Base-by-base conservation (phyloP, 192 early-diverging fungal species). In the Dimargaris cristalligena region DNA sequence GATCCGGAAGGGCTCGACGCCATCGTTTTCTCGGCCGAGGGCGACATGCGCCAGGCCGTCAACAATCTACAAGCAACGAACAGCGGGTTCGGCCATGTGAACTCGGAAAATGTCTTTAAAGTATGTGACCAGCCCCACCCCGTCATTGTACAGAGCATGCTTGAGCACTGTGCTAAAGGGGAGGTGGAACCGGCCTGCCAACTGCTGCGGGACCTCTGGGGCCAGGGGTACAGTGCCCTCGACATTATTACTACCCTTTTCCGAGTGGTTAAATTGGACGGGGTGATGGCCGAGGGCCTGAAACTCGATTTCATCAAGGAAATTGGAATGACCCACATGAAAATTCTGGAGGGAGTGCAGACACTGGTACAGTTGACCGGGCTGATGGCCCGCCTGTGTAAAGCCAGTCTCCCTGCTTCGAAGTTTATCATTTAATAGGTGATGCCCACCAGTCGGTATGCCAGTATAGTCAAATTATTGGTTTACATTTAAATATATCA, bases 71-170 rank as follows among this genome's bases (percentile, higher is more conserved):
- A 41, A 22, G 4, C 26, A 18, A 89, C 92, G 0, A 78, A 74
- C 61, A 83, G 85, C 49, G 93, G 91, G 28, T 97, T 94, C 62
- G 82, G 81, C 10, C 78, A 84, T 63, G 75, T 99, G 10, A 83
- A 84, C 44, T 76, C 79, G 2, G 91, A 92, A 22, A 91, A 95
- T 61, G 93, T 97, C 4, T 99, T 87, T 73, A 91, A 91, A 55
- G 91, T 99, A 1, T 99, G 95, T 69, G 95, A 99, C 64, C 90
- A 91, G 65, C 95, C 95, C 29, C 89, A 93, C 64, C 95, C 95
- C 0, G 83, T 85, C 11, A 63, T 85, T 3, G 69, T 97, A 23
- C 73, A 80, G 55, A 72, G 78, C 41, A 86, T 94, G 33, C 75
- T 99, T 38, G 70, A 70, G n/a, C 67, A 65, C 52, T 94, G 92